Evolutionary conservation across 805 yeast genomes (phyloP).

Genomic region (Myxozyma nipponensis): DNA sequence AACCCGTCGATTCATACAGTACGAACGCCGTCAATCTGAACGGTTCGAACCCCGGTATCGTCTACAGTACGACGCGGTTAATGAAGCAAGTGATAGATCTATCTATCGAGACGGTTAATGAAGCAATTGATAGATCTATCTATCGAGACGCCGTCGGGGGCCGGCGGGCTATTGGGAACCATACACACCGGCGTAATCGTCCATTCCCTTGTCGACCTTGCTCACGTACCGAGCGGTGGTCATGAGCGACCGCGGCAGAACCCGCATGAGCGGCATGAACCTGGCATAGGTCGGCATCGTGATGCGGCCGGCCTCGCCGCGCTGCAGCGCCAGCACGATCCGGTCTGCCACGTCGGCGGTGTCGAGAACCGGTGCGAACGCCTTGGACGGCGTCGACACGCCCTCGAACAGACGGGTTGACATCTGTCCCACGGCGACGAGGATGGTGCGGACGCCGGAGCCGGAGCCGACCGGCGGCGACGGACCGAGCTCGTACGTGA

Average conservation of each 20-base stretch:
- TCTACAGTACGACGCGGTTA: too few species aligned
- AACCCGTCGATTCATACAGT: too few species aligned
- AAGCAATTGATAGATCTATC: too few species aligned
- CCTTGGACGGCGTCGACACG: constrained; percentile 64
- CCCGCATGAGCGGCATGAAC: constrained; percentile 65
- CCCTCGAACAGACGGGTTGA: constrained; percentile 68
- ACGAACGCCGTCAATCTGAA: too few species aligned
- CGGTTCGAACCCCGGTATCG: too few species aligned
- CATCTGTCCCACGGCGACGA: constrained; percentile 85
- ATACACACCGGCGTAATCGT: constrained; percentile 1
- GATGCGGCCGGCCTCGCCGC: constrained; percentile 66
- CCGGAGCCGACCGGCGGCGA: constrained; percentile 35
- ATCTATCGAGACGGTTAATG: too few species aligned
- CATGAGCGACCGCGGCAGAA: constrained; percentile 67
- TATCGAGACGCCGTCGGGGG: too few species aligned
- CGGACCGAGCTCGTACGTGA: constrained; percentile 62
- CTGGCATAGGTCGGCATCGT: constrained; percentile 74
- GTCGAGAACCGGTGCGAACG: constrained; percentile 78
- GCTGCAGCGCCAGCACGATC: constrained; percentile 53
- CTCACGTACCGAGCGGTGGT: constrained; percentile 52
- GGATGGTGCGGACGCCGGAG: constrained; percentile 61
- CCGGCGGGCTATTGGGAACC: too few species aligned
- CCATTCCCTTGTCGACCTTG: constrained; percentile 55
- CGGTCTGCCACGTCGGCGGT: constrained; percentile 61
- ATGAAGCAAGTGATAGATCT: too few species aligned